phyloP scores from a whole-genome alignment of 177 flowering plant species.

The Vitis hybrid region DNA sequence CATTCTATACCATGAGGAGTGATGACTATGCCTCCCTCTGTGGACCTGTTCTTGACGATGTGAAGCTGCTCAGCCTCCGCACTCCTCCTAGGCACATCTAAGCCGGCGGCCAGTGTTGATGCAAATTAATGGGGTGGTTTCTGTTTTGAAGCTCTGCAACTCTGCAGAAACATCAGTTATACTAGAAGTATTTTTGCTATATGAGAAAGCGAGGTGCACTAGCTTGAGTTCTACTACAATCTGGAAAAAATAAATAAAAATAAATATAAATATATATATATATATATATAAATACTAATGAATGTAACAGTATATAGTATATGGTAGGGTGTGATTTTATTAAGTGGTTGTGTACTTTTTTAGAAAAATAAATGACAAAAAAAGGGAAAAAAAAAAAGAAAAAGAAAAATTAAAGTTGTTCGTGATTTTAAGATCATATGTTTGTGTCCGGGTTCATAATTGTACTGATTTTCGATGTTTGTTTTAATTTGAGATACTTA shows the following conservation, averaged over 20 bases:
- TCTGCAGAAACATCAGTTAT: neutral
- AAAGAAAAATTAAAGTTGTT: too few relatives aligned
- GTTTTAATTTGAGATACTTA: too few relatives aligned
- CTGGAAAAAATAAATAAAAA: neutral
- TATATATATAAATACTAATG: conserved; percentile 1
- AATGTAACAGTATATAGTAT: neutral
- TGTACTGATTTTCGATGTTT: too few relatives aligned
- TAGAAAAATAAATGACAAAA: conserved; percentile 2
- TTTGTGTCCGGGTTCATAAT: too few relatives aligned
- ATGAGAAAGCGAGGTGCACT: neutral
- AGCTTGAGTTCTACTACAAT: neutral
- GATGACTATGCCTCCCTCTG: conserved; percentile 65
- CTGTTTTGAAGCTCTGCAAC: too few relatives aligned
- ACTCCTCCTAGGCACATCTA: conserved; percentile 1
- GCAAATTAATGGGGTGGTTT: neutral
- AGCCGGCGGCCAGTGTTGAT: neutral
- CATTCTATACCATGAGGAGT: conserved; percentile 58
- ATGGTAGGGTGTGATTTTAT: conserved; percentile 8
- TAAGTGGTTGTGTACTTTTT: neutral
- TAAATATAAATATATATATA: neutral
- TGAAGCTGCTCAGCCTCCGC: conserved; percentile 50
- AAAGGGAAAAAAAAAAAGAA: neutral
- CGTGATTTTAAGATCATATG: too few relatives aligned
- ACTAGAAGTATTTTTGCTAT: conserved; percentile 4
- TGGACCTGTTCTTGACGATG: conserved; percentile 77